Conservation (phyloP, 495 filamentous ascomycete species). For the Mytilinidion resinicola region DNA sequence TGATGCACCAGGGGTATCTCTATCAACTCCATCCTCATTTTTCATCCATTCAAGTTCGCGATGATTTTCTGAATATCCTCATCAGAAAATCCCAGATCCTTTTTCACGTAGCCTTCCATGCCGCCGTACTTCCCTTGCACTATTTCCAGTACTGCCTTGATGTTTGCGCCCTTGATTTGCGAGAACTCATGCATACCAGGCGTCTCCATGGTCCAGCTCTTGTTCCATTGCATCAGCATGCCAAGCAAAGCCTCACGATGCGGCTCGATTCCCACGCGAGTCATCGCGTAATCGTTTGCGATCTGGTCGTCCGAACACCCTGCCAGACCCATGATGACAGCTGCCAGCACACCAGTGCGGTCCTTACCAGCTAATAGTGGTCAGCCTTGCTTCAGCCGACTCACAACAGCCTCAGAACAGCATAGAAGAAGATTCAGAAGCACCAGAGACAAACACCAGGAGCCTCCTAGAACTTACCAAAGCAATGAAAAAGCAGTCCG, state of each 20-base stretch:
- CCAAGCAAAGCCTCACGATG: constrained; percentile 41
- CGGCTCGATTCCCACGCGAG: constrained; percentile 46
- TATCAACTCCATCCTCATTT: too few species aligned
- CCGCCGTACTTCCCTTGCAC: constrained; percentile 50
- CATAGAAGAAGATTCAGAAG: background rate
- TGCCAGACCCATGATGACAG: constrained; percentile 52
- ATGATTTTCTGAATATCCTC: constrained; percentile 45
- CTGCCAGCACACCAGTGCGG: constrained; percentile 58
- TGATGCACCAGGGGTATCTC: too few species aligned
- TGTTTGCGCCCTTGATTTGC: constrained; percentile 28
- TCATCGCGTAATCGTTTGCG: constrained; percentile 57
- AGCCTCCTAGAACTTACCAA: constrained; percentile 17
- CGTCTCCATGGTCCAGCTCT: constrained; percentile 32
- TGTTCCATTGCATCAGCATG: constrained; percentile 39
- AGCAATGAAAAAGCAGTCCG: constrained; percentile 53
- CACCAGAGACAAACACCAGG: background rate
- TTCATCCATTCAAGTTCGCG: constrained; percentile 32
- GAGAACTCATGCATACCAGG: constrained; percentile 26
- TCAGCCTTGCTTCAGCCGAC: too few species aligned
- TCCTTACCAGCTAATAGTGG: constrained; percentile 48
- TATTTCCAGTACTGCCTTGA: constrained; percentile 46
- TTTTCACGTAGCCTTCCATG: constrained; percentile 47
- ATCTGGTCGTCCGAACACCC: constrained; percentile 51
- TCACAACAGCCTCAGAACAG: background rate
- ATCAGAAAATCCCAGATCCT: constrained; percentile 47